Evolutionary conservation across 2,329 filamentous ascomycete species (phyloP).

Genomic region (Aspergillus novoparasiticus): DNA sequence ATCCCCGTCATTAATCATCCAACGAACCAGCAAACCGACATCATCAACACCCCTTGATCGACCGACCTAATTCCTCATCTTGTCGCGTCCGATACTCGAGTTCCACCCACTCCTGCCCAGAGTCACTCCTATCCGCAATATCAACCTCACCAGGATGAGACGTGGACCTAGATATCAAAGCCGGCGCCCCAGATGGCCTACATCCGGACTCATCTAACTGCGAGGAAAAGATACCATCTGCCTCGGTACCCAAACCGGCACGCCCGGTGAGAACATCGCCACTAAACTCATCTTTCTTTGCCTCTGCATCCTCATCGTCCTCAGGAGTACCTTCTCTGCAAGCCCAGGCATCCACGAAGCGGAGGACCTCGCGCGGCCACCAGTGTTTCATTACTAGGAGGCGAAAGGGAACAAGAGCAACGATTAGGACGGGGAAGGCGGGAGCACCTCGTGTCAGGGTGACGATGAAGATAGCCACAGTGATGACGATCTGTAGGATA

Average conservation of each 20-base stretch:
- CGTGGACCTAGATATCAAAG: neutral
- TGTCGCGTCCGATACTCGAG: slow-evolving; percentile 17
- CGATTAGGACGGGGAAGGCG: slow-evolving; percentile 65
- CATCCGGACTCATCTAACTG: neutral
- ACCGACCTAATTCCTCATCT: slow-evolving; percentile 26
- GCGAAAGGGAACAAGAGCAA: slow-evolving; percentile 64
- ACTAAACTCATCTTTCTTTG: slow-evolving; percentile 8
- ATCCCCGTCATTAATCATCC: neutral
- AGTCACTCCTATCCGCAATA: neutral
- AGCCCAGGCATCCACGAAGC: slow-evolving; percentile 53
- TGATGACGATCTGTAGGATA: slow-evolving; percentile 59
- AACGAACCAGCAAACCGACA: neutral
- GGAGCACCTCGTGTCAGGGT: slow-evolving; percentile 66
- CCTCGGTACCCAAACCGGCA: neutral
- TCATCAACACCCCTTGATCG: slow-evolving; percentile 5
- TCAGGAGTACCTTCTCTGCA: slow-evolving; percentile 59
- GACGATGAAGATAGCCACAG: slow-evolving; percentile 63
- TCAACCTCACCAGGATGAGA: neutral
- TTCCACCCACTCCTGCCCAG: slow-evolving; percentile 28
- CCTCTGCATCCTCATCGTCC: slow-evolving; percentile 43
- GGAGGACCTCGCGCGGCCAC: slow-evolving; percentile 61
- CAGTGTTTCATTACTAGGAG: slow-evolving; percentile 62
- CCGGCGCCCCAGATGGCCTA: neutral
- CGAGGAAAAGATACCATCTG: neutral
- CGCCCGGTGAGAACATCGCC: neutral